Evolutionary conservation across 1,284 basidiomycete genomes (phyloP).

Genomic region (Heliocybe sulcata): DNA sequence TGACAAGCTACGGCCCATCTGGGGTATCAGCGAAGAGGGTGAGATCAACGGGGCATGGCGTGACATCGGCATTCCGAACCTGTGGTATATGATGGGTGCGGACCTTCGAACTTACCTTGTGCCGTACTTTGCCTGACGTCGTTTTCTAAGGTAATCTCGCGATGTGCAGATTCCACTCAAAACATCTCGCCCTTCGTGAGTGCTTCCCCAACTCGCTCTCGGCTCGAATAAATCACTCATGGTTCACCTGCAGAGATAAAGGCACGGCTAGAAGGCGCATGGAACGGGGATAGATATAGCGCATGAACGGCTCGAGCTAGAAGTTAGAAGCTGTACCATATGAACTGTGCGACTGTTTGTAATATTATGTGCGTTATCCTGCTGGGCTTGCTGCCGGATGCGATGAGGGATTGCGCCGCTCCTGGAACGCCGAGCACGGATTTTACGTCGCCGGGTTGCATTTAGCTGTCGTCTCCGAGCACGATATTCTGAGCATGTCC

Average conservation of each 20-base stretch:
- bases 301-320: too few species aligned
- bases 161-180: conserved; percentile 47
- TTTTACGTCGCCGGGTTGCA: too few species aligned
- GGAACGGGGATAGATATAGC: too few species aligned
- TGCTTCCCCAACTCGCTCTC: conserved; percentile 8
- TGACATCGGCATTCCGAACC: conserved; percentile 38
- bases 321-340: conserved; percentile 9
- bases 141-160: conserved; percentile 39
- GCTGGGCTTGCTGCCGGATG: too few species aligned
- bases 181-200: conserved; percentile 51
- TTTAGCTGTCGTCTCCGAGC: too few species aligned
- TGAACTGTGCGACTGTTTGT: conserved; percentile 11
- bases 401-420: too few species aligned
- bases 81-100: conserved; percentile 54
- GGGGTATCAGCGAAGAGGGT: conserved; percentile 52
- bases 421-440: too few species aligned
- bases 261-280: too few species aligned
- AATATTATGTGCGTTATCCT: too few species aligned
- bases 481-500: too few species aligned
- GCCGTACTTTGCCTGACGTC: background rate
- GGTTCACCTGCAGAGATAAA: too few species aligned
- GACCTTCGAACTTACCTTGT: background rate
- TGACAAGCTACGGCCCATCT: conserved; percentile 38
- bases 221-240: too few species aligned
- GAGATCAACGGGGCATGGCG: conserved; percentile 46